Percentiles rank a stretch among this genome's conserved stretches.
These are phyloP conservation scores for Ophiognomonia clavigignenti-juglandacearum DNA, from an alignment of 2,329 filamentous ascomycete genomes.

Conservation along the genomic window DNA sequence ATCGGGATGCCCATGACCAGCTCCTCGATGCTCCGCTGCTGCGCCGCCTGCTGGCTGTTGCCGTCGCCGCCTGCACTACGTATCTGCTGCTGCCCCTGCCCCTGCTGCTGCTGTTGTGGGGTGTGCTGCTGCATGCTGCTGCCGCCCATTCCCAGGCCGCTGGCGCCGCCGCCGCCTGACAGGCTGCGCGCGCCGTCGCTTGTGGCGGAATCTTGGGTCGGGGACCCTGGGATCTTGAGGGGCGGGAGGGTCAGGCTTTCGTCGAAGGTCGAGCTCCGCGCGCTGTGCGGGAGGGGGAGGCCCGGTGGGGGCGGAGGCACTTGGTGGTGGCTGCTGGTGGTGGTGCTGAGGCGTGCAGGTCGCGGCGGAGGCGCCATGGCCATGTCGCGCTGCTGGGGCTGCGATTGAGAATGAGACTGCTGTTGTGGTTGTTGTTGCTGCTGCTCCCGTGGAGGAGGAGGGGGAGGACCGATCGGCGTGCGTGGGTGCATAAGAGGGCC, in stretches of 20 bases:
- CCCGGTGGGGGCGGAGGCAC: constrained; percentile 27
- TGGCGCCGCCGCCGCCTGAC: constrained; percentile 6
- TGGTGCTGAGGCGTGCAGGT: constrained; percentile 31
- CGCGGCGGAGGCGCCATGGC: constrained; percentile 51
- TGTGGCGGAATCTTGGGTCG: constrained; percentile 19
- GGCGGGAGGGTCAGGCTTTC: constrained; percentile 51
- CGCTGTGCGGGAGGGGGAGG: neutral
- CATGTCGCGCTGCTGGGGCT: constrained; percentile 5
- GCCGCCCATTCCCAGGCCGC: constrained; percentile 11
- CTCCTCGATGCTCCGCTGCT: constrained; percentile 53
- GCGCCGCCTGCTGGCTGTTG: constrained; percentile 30
- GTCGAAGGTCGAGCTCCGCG: constrained; percentile 42
- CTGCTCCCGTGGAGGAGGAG: neutral
- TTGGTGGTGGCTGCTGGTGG: constrained; percentile 19
- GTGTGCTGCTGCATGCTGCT: no score
- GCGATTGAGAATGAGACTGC: neutral
- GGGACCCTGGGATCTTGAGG: constrained; percentile 36
- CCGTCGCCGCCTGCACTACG: constrained; percentile 17
- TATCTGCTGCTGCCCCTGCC: constrained; percentile 3
- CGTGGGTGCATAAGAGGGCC: constrained; percentile 11
- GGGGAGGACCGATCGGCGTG: constrained; percentile 1
- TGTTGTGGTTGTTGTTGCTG: neutral
- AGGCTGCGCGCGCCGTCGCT: constrained; percentile 20
- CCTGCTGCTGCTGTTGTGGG: no score
- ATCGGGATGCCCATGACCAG: constrained; percentile 74